Conservation (phyloP, 139 green algal species). For the Pleodorina starrii region DNA sequence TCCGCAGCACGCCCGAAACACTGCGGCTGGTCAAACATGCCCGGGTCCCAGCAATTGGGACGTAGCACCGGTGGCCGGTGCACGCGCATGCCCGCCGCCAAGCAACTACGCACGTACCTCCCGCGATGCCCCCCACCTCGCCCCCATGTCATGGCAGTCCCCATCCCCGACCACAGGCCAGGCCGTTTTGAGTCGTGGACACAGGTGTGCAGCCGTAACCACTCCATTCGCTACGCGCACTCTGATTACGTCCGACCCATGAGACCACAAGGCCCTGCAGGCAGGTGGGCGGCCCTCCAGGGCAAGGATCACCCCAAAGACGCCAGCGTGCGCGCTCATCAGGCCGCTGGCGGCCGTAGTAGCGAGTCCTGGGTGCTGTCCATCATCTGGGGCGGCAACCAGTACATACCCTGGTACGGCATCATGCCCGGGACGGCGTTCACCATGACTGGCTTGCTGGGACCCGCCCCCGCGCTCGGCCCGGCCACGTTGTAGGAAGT, state of each 20-base stretch:
- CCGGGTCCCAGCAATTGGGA: neutral
- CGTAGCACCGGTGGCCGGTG: neutral
- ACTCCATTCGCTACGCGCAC: too few relatives aligned
- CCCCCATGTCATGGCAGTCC: too few relatives aligned
- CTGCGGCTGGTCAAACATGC: neutral
- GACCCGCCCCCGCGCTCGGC: neutral
- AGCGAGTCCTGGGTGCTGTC: constrained; percentile 78
- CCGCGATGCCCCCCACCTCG: neutral
- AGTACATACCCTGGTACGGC: constrained; percentile 61
- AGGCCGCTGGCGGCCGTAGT: constrained; percentile 69
- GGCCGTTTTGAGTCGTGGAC: too few relatives aligned
- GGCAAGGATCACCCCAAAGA: too few relatives aligned
- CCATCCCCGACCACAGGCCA: too few relatives aligned
- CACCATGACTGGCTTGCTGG: constrained; percentile 38
- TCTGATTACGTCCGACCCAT: too few relatives aligned
- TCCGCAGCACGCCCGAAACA: neutral
- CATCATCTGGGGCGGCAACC: constrained; percentile 67
- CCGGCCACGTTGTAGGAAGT: neutral
- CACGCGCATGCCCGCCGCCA: neutral
- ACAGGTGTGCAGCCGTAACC: too few relatives aligned
- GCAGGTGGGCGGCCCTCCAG: too few relatives aligned
- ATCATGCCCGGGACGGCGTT: constrained; percentile 9
- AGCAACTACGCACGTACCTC: neutral
- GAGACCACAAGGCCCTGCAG: too few relatives aligned
- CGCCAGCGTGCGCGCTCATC: neutral